A percentile compares a stretch with the other conserved stretches of the same genome.
These are phyloP conservation scores for Eucalyptus erythrocorys DNA, from an alignment of 345 rosid species.

Conservation along the genomic window DNA sequence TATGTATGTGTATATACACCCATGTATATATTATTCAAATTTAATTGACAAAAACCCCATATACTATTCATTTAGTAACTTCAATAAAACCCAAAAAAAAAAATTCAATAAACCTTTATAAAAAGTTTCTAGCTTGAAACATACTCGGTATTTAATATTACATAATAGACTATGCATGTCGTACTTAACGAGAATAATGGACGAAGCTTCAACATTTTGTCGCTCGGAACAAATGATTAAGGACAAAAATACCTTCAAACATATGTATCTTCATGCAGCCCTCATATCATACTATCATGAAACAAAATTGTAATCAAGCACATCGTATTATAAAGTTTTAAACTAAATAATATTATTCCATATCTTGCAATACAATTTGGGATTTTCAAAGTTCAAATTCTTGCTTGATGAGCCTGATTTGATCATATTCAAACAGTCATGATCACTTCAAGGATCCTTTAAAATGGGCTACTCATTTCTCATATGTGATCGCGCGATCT, in stretches of 20 bases:
- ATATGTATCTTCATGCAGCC: not conserved
- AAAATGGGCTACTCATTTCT: not conserved
- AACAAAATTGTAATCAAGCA: not conserved
- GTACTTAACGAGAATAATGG: not conserved
- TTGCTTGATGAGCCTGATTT: not conserved
- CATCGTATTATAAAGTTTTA: not conserved
- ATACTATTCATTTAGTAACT: too few species aligned
- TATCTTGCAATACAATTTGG: not conserved
- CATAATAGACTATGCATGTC: not conserved
- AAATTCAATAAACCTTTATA: not conserved
- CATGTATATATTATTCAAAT: too few species aligned
- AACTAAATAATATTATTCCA: not conserved
- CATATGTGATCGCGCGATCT: not conserved
- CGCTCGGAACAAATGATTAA: not conserved
- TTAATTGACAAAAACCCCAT: too few species aligned
- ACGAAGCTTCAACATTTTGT: not conserved
- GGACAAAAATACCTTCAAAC: not conserved
- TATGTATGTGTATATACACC: rapidly evolving
- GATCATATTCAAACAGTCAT: not conserved
- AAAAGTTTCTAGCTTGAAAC: not conserved
- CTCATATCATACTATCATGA: not conserved
- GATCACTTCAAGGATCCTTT: not conserved
- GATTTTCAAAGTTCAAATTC: not conserved
- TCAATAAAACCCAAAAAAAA: too few species aligned
- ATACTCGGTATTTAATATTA: not conserved